Base-by-base conservation (phyloP, 1,139 yeast species). In the Candida freyschussii region DNA sequence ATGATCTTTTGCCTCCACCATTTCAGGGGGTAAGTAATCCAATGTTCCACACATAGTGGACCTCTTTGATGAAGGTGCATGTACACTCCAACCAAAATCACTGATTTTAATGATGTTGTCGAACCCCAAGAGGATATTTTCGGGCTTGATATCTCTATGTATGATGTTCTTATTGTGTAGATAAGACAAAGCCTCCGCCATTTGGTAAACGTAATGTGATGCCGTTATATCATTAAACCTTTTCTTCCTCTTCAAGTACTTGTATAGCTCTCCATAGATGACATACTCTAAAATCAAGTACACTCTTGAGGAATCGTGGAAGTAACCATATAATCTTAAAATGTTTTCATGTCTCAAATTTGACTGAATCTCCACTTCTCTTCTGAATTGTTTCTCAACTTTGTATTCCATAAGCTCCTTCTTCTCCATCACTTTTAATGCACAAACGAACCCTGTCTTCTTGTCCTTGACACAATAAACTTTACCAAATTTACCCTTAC, bases 31-130 rank as follows among this genome's bases (percentile, higher is more conserved):
- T 13, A 91, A 60, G 52, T 91, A 91, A 57, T 91, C 98, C 24
- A 91, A 65, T 0, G 98, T 91, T 0, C 98, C 98, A 59, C 98
- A 91, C 62, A 91, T 74, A 0, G 98, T 91, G 13, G 77, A 69
- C 47, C 97, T 63, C 43, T 78, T 62, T 0, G 64, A 60, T 4
- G 64, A 55, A 1, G 78, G 75, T 2, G 75, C 72, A 43, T 67
- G 81, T 1, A 89, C 94, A 37, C 95, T 83, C 97, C 97, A 91
- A 10, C 98, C 98, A 58, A 91, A 91, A 59, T 91, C 98, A 26
- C 96, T 82, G 27, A 91, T 69, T 53, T 86, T 87, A 32, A 89
- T 67, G 22, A 69, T 67, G 46, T 86, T 83, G 52, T 84, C 75
- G 35, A 77, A 69, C 6, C 86, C 84, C 8, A 89, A 62, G 32